These are phyloP conservation scores for Neonothopanus nambi DNA, from an alignment of 1,284 basidiomycete genomes.

Conservation along the genomic window DNA sequence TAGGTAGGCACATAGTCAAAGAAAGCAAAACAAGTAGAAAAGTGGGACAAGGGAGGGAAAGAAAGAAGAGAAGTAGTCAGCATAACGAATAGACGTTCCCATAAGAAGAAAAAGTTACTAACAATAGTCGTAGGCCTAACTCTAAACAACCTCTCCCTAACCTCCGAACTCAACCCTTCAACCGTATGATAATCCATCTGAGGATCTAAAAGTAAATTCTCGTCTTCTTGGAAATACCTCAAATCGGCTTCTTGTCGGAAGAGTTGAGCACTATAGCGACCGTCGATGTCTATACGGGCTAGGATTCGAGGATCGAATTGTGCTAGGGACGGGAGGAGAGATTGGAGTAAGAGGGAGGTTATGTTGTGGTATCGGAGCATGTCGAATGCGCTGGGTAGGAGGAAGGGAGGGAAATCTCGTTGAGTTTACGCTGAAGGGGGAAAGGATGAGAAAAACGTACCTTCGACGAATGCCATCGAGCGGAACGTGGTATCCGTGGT, in stretches of 20 bases:
- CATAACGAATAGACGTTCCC: too few relatives aligned
- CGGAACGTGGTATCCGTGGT: slow-evolving; percentile 54
- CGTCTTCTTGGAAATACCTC: slow-evolving; percentile 76
- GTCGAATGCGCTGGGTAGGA: slow-evolving; percentile 62
- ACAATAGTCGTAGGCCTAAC: slow-evolving; percentile 74
- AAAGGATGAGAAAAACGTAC: slow-evolving; percentile 22
- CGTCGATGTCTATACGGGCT: slow-evolving; percentile 70
- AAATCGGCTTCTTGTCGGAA: slow-evolving; percentile 74
- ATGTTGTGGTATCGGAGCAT: slow-evolving; percentile 69
- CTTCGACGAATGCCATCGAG: slow-evolving; percentile 63
- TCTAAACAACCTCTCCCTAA: slow-evolving; percentile 62
- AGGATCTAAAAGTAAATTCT: slow-evolving; percentile 69
- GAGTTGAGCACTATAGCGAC: slow-evolving; percentile 65
- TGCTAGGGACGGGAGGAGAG: slow-evolving; percentile 56
- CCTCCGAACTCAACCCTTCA: slow-evolving; percentile 74
- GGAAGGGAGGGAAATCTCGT: neutral
- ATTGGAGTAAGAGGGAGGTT: slow-evolving; percentile 44
- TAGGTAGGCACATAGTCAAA: too few relatives aligned
- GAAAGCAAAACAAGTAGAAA: neutral
- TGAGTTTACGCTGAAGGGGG: slow-evolving; percentile 1
- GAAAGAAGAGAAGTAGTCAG: too few relatives aligned
- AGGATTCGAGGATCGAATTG: slow-evolving; percentile 54
- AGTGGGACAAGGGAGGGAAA: neutral
- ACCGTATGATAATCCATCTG: slow-evolving; percentile 69
- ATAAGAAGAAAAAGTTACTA: slow-evolving; percentile 25